These are phyloP conservation scores for Hygrophila difformis DNA, from an alignment of 257 asterid genomes.

Conservation along the genomic window DNA sequence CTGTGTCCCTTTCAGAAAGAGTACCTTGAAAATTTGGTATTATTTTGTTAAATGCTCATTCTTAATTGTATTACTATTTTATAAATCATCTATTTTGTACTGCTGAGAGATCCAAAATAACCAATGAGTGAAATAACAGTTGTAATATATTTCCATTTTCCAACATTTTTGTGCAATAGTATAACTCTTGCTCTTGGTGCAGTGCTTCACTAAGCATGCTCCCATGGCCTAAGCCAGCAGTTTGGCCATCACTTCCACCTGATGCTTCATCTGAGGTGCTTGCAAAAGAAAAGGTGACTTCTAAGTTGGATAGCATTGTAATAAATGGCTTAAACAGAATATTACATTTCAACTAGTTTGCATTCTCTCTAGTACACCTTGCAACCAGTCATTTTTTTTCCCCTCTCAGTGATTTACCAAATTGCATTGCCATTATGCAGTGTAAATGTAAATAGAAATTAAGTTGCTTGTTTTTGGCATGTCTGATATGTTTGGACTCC, in stretches of 20 bases:
- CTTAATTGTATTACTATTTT: background rate
- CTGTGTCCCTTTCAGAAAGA: constrained; percentile 5
- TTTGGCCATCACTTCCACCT: constrained; percentile 94
- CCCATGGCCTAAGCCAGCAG: constrained; percentile 97
- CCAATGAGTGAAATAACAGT: no score
- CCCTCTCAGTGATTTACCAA: no score
- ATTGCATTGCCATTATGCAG: no score
- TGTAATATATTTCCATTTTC: no score
- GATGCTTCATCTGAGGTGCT: constrained; percentile 80
- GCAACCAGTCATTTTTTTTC: no score
- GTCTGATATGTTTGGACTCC: no score
- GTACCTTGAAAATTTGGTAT: background rate
- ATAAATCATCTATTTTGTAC: constrained; percentile 12
- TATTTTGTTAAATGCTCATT: constrained; percentile 5
- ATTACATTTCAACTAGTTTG: background rate
- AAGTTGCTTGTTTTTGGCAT: constrained; percentile 3
- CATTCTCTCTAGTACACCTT: constrained; percentile 7
- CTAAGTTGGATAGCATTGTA: constrained; percentile 1
- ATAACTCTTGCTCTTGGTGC: constrained; percentile 17
- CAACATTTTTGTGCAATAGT: no score
- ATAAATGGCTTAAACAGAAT: background rate
- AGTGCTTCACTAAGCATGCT: constrained; percentile 98
- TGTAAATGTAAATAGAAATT: no score
- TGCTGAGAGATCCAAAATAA: background rate
- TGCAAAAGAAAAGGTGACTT: constrained; percentile 86